phyloP scores from a whole-genome alignment of 129 eudicot species.

The Glebionis coronaria region DNA sequence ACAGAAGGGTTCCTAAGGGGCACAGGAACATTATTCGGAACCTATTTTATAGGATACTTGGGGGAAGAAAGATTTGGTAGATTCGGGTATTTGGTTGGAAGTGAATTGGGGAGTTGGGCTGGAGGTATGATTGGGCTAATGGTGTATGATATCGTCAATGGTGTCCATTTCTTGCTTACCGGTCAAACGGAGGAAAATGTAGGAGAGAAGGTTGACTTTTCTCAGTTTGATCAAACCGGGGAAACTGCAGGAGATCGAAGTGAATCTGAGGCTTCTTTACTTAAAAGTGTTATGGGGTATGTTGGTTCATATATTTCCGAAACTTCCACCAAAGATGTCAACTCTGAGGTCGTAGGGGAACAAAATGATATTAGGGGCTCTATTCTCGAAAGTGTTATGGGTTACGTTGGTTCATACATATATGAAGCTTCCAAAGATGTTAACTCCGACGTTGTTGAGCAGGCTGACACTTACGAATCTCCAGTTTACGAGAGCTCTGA shows the following conservation, averaged over 20 bases:
- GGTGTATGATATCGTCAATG: conserved; percentile 75
- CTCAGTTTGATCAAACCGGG: conserved; percentile 32
- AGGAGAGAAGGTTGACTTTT: conserved; percentile 20
- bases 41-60: conserved; percentile 59
- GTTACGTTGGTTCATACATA: conserved; percentile 31
- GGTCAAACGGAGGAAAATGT: conserved; percentile 31
- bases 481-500: conserved; percentile 39
- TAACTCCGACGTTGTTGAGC: conserved; percentile 34
- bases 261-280: conserved; percentile 19
- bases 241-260: conserved; percentile 24
- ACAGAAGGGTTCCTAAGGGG: conserved; percentile 82
- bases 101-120: conserved; percentile 91
- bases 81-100: conserved; percentile 83
- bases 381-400: conserved; percentile 31
- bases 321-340: conserved; percentile 27
- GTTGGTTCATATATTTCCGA: conserved; percentile 37
- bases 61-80: conserved; percentile 78
- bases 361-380: conserved; percentile 23
- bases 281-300: conserved; percentile 31
- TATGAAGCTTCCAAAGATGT: conserved; percentile 30
- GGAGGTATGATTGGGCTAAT: conserved; percentile 89
- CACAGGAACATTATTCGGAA: conserved; percentile 78
- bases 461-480: conserved; percentile 30
- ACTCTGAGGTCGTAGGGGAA: conserved; percentile 30
- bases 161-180: conserved; percentile 55